These are phyloP conservation scores for Calonectria leucothoes DNA, from an alignment of 2,329 filamentous ascomycete species.

Conservation along the genomic window DNA sequence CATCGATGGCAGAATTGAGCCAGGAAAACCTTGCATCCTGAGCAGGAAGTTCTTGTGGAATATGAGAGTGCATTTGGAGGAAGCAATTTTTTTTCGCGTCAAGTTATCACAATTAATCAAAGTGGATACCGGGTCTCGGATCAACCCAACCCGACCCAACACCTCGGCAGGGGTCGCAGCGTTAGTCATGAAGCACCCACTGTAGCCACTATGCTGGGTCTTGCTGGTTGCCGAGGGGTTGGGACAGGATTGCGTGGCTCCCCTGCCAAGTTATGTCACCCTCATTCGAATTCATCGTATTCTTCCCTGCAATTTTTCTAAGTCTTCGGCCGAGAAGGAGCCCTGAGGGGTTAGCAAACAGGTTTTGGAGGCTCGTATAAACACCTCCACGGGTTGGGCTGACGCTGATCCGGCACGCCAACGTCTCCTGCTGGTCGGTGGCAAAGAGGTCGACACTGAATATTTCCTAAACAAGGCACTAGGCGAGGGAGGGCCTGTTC, in stretches of 20 bases:
- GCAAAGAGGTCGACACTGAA: constrained; percentile 23
- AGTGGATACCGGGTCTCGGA: not conserved
- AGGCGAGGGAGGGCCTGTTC: constrained; percentile 6
- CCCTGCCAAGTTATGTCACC: constrained; percentile 2
- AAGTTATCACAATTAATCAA: not conserved
- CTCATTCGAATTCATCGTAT: constrained; percentile 1
- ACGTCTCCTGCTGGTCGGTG: constrained; percentile 7
- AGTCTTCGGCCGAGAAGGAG: not conserved
- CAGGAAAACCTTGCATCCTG: not conserved
- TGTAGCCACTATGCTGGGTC: not conserved
- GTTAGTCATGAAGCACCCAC: not conserved
- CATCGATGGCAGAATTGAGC: not conserved
- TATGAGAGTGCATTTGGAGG: not conserved
- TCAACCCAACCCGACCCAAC: not conserved
- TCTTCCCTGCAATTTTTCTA: not conserved
- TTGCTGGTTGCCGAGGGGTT: not conserved
- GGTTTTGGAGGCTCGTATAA: constrained; percentile 4
- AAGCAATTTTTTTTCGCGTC: not conserved
- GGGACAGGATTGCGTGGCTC: not conserved
- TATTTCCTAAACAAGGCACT: constrained; percentile 17
- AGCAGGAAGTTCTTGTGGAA: not conserved
- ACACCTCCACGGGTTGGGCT: not conserved
- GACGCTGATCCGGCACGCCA: not conserved
- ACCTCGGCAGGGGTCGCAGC: not conserved
- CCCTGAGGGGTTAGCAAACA: constrained; percentile 12